Base-by-base conservation (phyloP, 2,329 filamentous ascomycete genomes). In the Ambrosiella beaveri region DNA sequence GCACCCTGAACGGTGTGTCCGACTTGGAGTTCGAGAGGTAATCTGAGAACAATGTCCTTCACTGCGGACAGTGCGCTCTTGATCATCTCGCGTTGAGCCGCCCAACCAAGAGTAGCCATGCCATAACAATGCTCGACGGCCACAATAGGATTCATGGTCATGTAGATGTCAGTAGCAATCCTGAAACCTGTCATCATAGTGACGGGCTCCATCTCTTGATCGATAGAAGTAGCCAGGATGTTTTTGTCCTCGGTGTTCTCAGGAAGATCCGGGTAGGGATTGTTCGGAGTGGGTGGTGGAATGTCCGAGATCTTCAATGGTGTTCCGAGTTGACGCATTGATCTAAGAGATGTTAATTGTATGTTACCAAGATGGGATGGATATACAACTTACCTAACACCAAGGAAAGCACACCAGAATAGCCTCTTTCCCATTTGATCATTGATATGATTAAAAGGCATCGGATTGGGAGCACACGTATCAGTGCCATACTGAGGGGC, bases 91-190 rank as follows among this genome's bases (percentile, higher is more conserved):
- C 85, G 81, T 69, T 95, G 88, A n/a, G 84, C 80, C 15, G 82
- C 77, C 81, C 86, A 91, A 56, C 85, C 84, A 8, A 91, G 74
- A 39, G 84, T 82, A 59, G 85, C 84, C 64, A 88, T 83, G 9
- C 88, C 88, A 67, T 90, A 90, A 1, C 85, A 84, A 66, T 89
- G 78, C 65, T 95, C 88, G 64, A 89, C 80, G n/a, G 85, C 85
- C 1, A 86, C 78, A 3, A 94, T 72, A 3, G 82, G 76, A 58
- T 86, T 88, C 75, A 91, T 93, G 1, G 88, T 89, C 63, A 79
- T 79, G 68, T 88, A 94, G 40, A 93, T 81, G 55, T 83, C 80
- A 39, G 88, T 81, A 61, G 84, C 88, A 59, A 85, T 78, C 61
- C 89, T 90, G 72, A 94, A 95, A 0, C 86, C 89, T 0, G 84